Evolutionary conservation across 2,329 filamentous ascomycete genomes (phyloP), one percentile per base, ranked within the genome.

Genomic region (Neofusicoccum parvum): DNA sequence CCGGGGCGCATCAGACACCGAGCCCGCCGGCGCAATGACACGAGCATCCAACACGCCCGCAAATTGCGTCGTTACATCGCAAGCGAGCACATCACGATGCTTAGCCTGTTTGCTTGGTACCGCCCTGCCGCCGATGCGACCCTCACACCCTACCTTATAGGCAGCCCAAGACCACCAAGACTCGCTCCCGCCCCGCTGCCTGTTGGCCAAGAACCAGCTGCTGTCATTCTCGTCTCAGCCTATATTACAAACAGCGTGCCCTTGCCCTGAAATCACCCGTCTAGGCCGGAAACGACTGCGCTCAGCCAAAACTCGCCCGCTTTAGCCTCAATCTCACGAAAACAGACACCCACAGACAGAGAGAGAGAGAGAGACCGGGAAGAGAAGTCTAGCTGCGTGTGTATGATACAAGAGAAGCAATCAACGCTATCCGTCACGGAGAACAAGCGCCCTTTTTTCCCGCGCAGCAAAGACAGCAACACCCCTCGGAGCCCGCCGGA

Each of bases 41-140:
- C 7, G 51, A 41, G 41, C 11, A 32, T 11, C 14, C 23, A 27
- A 10, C 10, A 20, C 36, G 53, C 20, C 20, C 53, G 36, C 53
- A 36, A 3, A 34, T 59, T 27, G 53, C 54, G 54, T 34, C 48
- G 48, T 56, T 56, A 41, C 53, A 32, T 46, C 23, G 54, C 54
- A 59, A 59, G 39, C 54, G 54, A 59, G 56, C 56, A 60, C 41
- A 60, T 60, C 56, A 37, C 43, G 56, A 60, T 60, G 56, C 56
- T 60, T 60, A 60, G 56, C 56, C 56, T 45, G 41, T 59, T 59
- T 59, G 54, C 54, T 59, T 59, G 39, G 54, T 59, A 32, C 27
- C 10, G 23, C 54, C 10, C 6, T 27, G 15, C 20, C 36, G 53
- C 37, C 17, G 27, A 41, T 56, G 12, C 14, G 20, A 36, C 17